Base-by-base conservation (phyloP, 2,329 filamentous ascomycete genomes). In the Phialocephala subalpina region DNA sequence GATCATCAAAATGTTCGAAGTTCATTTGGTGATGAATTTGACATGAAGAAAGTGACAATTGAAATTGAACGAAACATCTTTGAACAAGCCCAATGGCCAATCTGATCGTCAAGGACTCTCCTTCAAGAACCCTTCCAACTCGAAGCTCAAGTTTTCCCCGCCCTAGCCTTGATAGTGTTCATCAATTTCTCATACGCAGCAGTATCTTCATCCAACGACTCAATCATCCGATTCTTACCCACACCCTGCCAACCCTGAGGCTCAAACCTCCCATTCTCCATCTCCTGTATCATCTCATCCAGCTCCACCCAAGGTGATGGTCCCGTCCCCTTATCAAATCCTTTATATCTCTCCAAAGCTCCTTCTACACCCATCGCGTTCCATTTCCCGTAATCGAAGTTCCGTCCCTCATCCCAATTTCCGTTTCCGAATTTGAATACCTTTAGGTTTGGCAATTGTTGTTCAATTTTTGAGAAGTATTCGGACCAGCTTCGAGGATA, bases 161-260 rank as follows among this genome's bases (percentile, higher is more conserved):
- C n/a, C n/a, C 25, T 42, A 42, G 5, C 12, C 38, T 4, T 42
- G 12, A 62, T 36, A 27, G 33, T 52, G n/a, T 22, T 42, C 61
- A 38, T 58, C 53, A 58, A 52, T 12, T 35, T 49, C 27, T 58
- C 38, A 33, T 58, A 58, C 4, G 53, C 53, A 25, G 27, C 29
- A 11, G 47, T 18, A 25, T 52, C 53, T 33, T 63, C 55, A 38
- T 36, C 20, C 18, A 25, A 36, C 3, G 25, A 25, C 9, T 57
- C 35, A 7, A 35, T 25, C 25, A 33, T 56, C 2, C 38, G 60
- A 29, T 36, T 18, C 16, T 12, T 27, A 38, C 6, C 8, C 4
- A 22, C 35, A 14, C 29, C 36, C 35, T 12, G 42, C 49, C 22
- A 36, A 3, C 49, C n/a, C 33, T n/a, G 12, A 14, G 5, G 14